Evolutionary conservation across 306 rosid genomes (phyloP).

Genomic region (Ceratonia siliqua): DNA sequence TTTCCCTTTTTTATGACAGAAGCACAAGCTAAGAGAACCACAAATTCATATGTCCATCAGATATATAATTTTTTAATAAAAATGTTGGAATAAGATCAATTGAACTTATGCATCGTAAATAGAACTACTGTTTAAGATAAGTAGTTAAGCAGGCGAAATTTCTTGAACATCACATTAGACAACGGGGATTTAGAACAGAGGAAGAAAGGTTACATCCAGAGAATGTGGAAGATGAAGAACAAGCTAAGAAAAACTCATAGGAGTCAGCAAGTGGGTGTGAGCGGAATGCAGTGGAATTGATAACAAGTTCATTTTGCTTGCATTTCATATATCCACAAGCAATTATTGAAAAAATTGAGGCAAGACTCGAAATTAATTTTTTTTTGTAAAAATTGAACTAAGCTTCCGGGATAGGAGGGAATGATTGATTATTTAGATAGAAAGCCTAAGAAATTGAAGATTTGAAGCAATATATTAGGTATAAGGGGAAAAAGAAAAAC

Average conservation of each 20-base stretch:
- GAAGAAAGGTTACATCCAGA: neutral
- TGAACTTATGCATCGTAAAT: neutral
- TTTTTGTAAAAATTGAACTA: neutral
- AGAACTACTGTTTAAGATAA: neutral
- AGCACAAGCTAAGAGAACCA: neutral
- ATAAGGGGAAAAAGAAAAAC: neutral
- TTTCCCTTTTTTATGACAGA: neutral
- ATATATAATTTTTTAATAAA: neutral
- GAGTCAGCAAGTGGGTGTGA: neutral
- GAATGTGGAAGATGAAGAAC: neutral
- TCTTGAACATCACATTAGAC: neutral
- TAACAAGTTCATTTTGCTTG: neutral
- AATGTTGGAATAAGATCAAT: neutral
- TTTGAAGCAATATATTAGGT: neutral
- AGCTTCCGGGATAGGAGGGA: neutral
- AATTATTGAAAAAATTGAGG: neutral
- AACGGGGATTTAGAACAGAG: neutral
- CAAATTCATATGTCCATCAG: neutral
- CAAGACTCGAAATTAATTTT: neutral
- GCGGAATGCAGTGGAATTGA: neutral
- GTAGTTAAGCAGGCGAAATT: neutral
- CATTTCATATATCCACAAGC: neutral
- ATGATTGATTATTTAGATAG: neutral
- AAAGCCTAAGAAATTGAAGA: neutral
- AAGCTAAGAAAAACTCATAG: neutral